Evolutionary conservation across 306 rosid genomes (phyloP).

Genomic region (Delonix regia): DNA sequence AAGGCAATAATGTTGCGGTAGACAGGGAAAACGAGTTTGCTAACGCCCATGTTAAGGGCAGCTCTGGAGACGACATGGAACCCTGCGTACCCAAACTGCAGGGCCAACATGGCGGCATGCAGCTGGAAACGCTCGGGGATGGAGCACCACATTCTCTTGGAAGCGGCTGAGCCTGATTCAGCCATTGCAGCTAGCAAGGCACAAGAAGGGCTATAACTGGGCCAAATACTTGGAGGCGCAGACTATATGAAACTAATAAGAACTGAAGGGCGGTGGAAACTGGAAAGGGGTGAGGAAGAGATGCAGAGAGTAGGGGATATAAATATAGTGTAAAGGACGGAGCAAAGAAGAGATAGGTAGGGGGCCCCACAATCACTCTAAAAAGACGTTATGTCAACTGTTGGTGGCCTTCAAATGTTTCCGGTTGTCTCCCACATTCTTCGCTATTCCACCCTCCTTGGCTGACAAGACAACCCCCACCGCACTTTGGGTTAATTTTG

Average conservation of each 20-base stretch:
- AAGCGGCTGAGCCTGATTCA: slow-evolving; percentile 50
- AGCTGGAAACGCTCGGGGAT: slow-evolving; percentile 79
- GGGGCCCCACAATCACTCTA: slow-evolving; percentile 53
- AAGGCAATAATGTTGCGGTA: slow-evolving; percentile 88
- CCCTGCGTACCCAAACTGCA: slow-evolving; percentile 97
- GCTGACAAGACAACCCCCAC: slow-evolving; percentile 58
- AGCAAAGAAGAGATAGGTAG: neutral
- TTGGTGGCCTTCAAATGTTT: slow-evolving; percentile 65
- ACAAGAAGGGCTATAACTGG: no score
- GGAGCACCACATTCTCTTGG: slow-evolving; percentile 77
- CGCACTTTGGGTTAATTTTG: slow-evolving; percentile 30
- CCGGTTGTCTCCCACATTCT: slow-evolving; percentile 83
- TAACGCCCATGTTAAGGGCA: slow-evolving; percentile 97
- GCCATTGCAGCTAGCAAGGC: slow-evolving; percentile 46
- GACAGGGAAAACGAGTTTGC: slow-evolving; percentile 93
- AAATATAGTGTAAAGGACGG: slow-evolving; percentile 49
- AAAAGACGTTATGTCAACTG: slow-evolving; percentile 69
- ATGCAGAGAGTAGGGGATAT: slow-evolving; percentile 45
- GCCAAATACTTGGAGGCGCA: neutral
- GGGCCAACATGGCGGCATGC: slow-evolving; percentile 94
- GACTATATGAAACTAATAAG: no score
- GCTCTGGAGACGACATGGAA: slow-evolving; percentile 94
- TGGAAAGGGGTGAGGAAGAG: slow-evolving; percentile 42
- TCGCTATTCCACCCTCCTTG: slow-evolving; percentile 39
- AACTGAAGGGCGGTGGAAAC: no score